Conservation (phyloP, 2,329 filamentous ascomycete species). For the Neopestalotiopsis rosae region DNA sequence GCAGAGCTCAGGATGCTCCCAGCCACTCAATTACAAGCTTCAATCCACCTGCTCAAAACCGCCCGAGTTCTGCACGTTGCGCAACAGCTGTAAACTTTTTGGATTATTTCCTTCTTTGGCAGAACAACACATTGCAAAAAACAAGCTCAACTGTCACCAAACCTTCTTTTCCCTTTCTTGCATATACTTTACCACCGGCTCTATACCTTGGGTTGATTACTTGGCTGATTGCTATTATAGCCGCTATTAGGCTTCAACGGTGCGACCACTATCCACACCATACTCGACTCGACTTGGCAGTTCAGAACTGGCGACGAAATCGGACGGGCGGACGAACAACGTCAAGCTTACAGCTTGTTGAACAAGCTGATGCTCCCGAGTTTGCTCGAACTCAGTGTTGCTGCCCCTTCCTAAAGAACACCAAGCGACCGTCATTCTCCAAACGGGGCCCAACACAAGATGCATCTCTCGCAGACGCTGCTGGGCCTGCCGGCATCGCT, state of each 20-base stretch:
- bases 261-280: conserved; percentile 4
- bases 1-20: conserved; percentile 8
- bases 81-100: not conserved
- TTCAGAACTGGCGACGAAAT: not conserved
- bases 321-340: not conserved
- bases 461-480: conserved; percentile 45
- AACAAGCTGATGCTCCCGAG: not conserved
- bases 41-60: conserved; percentile 11
- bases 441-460: conserved; percentile 28
- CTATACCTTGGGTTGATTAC: not conserved
- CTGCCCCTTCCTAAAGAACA: not conserved
- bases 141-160: not conserved
- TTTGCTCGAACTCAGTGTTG: not conserved
- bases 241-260: conserved; percentile 13
- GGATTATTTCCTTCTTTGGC: not conserved
- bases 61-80: not conserved
- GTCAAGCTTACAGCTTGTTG: not conserved
- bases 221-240: not conserved
- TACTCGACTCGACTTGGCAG: conserved; percentile 9
- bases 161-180: conserved; percentile 4
- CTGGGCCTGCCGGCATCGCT: conserved; percentile 49
- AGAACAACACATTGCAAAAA: not conserved
- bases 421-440: not conserved
- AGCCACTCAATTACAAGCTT: conserved; percentile 18
- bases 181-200: not conserved